Percentiles rank a stretch among this genome's conserved stretches.
Conservation (phyloP, 2,329 filamentous ascomycete species). For the Exophiala calicioides region DNA sequence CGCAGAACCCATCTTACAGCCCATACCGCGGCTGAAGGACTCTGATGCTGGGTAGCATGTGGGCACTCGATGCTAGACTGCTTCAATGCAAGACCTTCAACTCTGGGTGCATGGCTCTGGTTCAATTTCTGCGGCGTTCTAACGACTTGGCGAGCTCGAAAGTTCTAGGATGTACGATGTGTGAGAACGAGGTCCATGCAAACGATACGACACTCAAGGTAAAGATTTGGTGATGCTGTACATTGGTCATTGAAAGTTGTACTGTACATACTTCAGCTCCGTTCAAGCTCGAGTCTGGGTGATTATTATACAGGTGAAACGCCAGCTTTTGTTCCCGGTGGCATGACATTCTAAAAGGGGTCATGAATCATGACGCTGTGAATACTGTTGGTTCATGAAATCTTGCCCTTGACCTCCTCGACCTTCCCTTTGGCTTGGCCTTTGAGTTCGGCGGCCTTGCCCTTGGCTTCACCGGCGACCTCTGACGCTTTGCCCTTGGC, state of each 20-base stretch:
- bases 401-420: constrained; percentile 36
- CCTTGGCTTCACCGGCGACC: constrained; percentile 40
- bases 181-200: no score
- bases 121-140: no score
- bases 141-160: no score
- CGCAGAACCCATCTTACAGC: constrained; percentile 11
- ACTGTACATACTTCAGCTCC: constrained; percentile 15
- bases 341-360: constrained; percentile 3
- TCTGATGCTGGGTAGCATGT: constrained; percentile 1
- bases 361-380: not conserved
- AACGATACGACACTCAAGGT: no score
- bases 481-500: constrained; percentile 49
- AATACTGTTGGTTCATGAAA: constrained; percentile 18
- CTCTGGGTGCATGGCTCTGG: no score
- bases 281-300: constrained; percentile 2
- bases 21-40: constrained; percentile 11
- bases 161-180: no score
- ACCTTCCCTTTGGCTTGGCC: constrained; percentile 38
- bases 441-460: constrained; percentile 32
- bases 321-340: constrained; percentile 12
- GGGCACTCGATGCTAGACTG: no score
- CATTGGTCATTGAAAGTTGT: no score
- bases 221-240: no score
- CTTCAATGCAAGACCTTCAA: no score
- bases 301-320: constrained; percentile 22